These are phyloP conservation scores for Sclerotinia borealis DNA, from an alignment of 2,329 filamentous ascomycete species.

Conservation along the genomic window DNA sequence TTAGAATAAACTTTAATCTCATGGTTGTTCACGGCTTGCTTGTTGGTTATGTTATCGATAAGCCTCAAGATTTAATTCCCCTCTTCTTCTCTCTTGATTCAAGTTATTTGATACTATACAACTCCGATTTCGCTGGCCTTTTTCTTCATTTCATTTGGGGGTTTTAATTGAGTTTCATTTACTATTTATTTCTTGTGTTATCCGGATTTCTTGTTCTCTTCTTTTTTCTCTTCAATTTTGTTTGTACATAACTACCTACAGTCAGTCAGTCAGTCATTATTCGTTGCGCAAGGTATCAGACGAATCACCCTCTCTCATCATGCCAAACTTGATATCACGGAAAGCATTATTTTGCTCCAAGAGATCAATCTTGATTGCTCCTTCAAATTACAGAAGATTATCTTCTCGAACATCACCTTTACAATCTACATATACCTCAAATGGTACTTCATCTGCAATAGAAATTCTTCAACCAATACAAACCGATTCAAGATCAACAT, in stretches of 20 bases:
- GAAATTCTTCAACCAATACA: constrained; percentile 7
- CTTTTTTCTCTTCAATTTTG: not conserved
- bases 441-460: constrained; percentile 13
- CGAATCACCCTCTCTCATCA: not conserved
- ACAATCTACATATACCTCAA: constrained; percentile 15
- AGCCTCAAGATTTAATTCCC: not conserved
- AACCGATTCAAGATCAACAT: not conserved
- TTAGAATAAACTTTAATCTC: not conserved
- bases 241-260: not conserved
- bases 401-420: constrained; percentile 24
- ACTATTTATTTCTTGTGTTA: not conserved
- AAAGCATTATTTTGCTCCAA: not conserved
- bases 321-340: not conserved
- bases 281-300: not conserved
- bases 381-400: constrained; percentile 15
- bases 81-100: not conserved
- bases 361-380: not conserved
- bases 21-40: not conserved
- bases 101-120: not conserved
- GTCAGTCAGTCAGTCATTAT: not conserved
- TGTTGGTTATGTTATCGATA: constrained; percentile 4
- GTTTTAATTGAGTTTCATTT: not conserved
- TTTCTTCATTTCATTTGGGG: not conserved
- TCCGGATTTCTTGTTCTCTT: not conserved
- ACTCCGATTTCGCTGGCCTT: not conserved